Evolutionary conservation across 176 grass and related monocot genomes (phyloP).

Genomic region (Paspalum notatum): DNA sequence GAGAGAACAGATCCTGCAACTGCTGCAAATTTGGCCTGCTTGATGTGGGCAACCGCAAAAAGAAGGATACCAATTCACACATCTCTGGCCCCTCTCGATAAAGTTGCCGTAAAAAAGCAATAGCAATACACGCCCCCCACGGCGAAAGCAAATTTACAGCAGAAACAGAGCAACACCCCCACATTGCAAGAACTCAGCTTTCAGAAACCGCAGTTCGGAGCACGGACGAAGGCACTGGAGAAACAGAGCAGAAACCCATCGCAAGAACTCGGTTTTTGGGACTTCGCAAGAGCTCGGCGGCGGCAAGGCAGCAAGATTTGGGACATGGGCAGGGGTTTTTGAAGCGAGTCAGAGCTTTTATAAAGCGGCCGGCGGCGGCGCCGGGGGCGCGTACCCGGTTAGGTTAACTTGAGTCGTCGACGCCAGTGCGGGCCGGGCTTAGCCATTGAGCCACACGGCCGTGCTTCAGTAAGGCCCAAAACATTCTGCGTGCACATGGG

Average conservation of each 20-base stretch:
- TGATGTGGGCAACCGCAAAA: slow-evolving; percentile 40
- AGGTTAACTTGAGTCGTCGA: not conserved
- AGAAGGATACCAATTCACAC: slow-evolving; percentile 21
- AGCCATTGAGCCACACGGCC: not conserved
- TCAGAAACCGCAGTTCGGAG: not conserved
- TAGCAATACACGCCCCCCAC: not conserved
- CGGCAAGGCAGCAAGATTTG: not conserved
- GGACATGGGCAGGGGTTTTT: not conserved
- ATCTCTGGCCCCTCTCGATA: slow-evolving; percentile 47
- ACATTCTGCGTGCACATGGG: not conserved
- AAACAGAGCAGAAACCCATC: not conserved
- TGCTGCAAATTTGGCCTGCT: slow-evolving; percentile 19
- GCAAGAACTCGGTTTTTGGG: not conserved
- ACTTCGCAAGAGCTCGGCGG: not conserved
- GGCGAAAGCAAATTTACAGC: not conserved
- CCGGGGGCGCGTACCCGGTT: not conserved
- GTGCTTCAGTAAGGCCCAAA: not conserved
- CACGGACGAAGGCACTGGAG: no score
- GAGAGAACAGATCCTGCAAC: not conserved
- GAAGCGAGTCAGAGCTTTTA: not conserved
- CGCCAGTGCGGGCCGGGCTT: not conserved
- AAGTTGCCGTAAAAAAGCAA: slow-evolving; percentile 23
- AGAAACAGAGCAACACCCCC: not conserved
- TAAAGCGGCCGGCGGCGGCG: slow-evolving; percentile 26
- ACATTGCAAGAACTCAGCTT: not conserved